Conservation (phyloP, 306 rosid genomes). For the Vigna hirtella region DNA sequence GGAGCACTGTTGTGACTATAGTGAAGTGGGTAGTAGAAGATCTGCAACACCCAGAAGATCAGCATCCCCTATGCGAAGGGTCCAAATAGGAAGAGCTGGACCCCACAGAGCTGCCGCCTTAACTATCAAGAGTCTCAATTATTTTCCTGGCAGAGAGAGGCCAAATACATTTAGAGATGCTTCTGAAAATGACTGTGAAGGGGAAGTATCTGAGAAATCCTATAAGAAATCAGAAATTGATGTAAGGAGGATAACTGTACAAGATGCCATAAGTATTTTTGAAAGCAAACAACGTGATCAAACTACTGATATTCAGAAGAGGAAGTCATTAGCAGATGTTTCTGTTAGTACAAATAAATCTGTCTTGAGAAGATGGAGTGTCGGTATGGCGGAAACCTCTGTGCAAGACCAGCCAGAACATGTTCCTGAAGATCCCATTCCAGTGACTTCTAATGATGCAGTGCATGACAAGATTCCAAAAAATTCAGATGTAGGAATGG, state of each 20-base stretch:
- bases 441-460: constrained; percentile 53
- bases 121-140: constrained; percentile 86
- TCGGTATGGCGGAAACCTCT: constrained; percentile 78
- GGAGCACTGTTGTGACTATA: too few relatives aligned
- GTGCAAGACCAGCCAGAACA: constrained; percentile 60
- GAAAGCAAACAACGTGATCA: constrained; percentile 91
- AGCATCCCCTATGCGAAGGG: constrained; percentile 97
- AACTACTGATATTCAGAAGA: constrained; percentile 60
- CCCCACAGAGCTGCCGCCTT: constrained; percentile 87
- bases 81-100: constrained; percentile 89
- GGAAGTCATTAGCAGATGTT: constrained; percentile 70
- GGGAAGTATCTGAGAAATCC: constrained; percentile 64
- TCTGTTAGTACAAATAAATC: constrained; percentile 72
- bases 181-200: constrained; percentile 63
- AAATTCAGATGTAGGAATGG: constrained; percentile 49
- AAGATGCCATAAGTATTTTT: constrained; percentile 90
- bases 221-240: constrained; percentile 72
- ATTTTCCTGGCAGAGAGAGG: constrained; percentile 70
- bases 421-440: constrained; percentile 56
- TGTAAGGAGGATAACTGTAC: constrained; percentile 87
- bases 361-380: constrained; percentile 97
- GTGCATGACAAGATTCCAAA: constrained; percentile 48
- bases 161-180: constrained; percentile 58
- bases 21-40: constrained; percentile 35
- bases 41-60: constrained; percentile 83